Evolutionary conservation across 2,329 filamentous ascomycete species (phyloP), one percentile per base, ranked within the genome.

Genomic region (Thelonectria olida): DNA sequence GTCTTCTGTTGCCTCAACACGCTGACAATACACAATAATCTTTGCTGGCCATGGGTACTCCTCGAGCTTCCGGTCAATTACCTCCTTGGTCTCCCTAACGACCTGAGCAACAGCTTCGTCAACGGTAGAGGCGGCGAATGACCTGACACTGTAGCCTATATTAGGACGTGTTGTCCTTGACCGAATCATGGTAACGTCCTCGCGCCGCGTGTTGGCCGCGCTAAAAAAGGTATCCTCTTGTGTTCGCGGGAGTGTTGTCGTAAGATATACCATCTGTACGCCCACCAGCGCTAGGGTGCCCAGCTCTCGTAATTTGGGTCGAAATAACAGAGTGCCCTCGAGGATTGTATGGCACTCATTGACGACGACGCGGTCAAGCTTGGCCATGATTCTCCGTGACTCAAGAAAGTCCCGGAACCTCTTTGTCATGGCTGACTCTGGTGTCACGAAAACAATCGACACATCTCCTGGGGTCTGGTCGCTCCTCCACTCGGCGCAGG

Each of bases 341-440:
- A n/a, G n/a, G n/a, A n/a, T n/a, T n/a, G n/a, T n/a, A n/a, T n/a
- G n/a, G n/a, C n/a, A n/a, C n/a, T 61, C 19, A 22, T 61, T 25
- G 3, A 61, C 10, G 2, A 57, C 31, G 15, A 61, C 20, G 17
- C 34, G 19, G n/a, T 61, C 49, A 2, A 61, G 9, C 34, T 38
- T 36, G 3, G 25, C 31, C 8, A 38, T 51, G 4, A 39, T 39
- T 47, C 25, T 12, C 27, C 5, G 10, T 19, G 1, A 50, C 41
- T 61, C 7, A 8, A 61, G 15, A 44, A 53, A 61, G 12, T 57
- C 34, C 17, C 23, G 15, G 12, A 61, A 61, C 1, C 36, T 10
- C 48, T 61, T 61, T 2, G 8, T 61, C 3, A 61, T 51, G 8
- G 49, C 49, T 5, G n/a, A n/a, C n/a, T n/a, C n/a, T n/a, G n/a